These are phyloP conservation scores for Aspergillus versicolor DNA, from an alignment of 2,329 filamentous ascomycete species.

Conservation along the genomic window DNA sequence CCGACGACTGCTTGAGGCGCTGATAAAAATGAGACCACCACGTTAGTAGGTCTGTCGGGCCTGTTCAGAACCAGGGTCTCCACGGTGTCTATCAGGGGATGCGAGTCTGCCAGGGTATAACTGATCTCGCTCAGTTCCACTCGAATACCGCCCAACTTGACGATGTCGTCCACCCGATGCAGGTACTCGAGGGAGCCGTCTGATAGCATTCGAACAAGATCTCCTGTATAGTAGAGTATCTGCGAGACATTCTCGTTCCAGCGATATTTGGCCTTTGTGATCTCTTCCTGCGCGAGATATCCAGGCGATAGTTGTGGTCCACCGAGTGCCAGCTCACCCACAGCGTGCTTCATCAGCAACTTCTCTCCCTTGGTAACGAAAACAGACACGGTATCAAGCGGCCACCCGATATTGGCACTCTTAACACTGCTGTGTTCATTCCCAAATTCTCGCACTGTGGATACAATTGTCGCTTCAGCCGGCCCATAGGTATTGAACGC, in stretches of 20 bases:
- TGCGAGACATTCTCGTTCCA: slow-evolving; percentile 27
- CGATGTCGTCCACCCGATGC: slow-evolving; percentile 26
- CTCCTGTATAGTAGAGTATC: slow-evolving; percentile 35
- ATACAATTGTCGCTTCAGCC: slow-evolving; percentile 36
- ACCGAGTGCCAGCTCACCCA: slow-evolving; percentile 31
- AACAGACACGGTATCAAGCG: slow-evolving; percentile 30
- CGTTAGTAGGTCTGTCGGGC: slow-evolving; percentile 30
- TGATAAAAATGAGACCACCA: slow-evolving; percentile 36
- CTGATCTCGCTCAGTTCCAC: slow-evolving; percentile 34
- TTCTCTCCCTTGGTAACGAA: slow-evolving; percentile 28
- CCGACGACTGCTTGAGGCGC: slow-evolving; percentile 18
- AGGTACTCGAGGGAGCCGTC: slow-evolving; percentile 28
- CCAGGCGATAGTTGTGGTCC: slow-evolving; percentile 32
- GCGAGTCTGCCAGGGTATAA: slow-evolving; percentile 31
- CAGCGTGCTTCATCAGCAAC: slow-evolving; percentile 24
- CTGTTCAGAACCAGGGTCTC: slow-evolving; percentile 33
- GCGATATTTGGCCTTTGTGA: slow-evolving; percentile 30
- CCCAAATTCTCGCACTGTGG: slow-evolving; percentile 31
- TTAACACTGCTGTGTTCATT: slow-evolving; percentile 23
- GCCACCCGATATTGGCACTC: slow-evolving; percentile 34
- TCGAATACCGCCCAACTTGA: slow-evolving; percentile 29
- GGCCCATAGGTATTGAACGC: slow-evolving; percentile 43
- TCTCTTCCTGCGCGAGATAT: slow-evolving; percentile 30
- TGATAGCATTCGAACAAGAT: slow-evolving; percentile 28
- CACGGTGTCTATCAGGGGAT: slow-evolving; percentile 31